Conservation (phyloP, 352 stramenopile genomes). For the Phytophthora macrochlamydospora region DNA sequence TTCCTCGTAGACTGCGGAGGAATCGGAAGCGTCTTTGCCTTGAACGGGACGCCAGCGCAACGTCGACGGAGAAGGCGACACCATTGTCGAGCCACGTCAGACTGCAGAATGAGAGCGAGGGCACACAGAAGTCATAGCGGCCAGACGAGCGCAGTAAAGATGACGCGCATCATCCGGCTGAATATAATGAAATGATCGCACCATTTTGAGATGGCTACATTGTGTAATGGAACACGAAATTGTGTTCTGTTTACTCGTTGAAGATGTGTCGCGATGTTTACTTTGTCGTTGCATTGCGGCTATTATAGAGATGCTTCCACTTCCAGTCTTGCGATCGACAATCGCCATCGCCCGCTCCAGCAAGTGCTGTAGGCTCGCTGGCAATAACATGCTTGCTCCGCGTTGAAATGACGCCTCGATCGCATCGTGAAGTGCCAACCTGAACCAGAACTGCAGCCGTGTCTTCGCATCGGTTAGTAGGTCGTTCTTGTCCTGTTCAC, state of each 20-base stretch:
- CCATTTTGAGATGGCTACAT: not conserved
- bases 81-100: not conserved
- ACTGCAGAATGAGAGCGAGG: not conserved
- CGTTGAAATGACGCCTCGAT: not conserved
- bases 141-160: too few relatives aligned
- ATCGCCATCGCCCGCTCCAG: too few relatives aligned
- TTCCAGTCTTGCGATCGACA: too few relatives aligned
- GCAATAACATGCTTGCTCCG: not conserved
- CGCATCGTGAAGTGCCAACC: not conserved
- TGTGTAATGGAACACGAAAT: not conserved
- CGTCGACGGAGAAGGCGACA: not conserved
- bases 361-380: too few relatives aligned
- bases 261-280: too few relatives aligned
- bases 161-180: not conserved
- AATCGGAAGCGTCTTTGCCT: slow-evolving; percentile 5
- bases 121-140: not conserved
- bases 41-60: slow-evolving; percentile 15
- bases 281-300: too few relatives aligned
- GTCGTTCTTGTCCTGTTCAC: too few relatives aligned
- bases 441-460: too few relatives aligned
- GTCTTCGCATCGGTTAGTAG: too few relatives aligned
- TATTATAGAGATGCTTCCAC: too few relatives aligned
- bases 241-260: too few relatives aligned
- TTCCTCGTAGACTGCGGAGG: slow-evolving; percentile 7
- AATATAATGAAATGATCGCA: not conserved